These are phyloP conservation scores for Saccharomyces hybrid DNA, from an alignment of 1,139 yeast genomes.

Conservation along the genomic window DNA sequence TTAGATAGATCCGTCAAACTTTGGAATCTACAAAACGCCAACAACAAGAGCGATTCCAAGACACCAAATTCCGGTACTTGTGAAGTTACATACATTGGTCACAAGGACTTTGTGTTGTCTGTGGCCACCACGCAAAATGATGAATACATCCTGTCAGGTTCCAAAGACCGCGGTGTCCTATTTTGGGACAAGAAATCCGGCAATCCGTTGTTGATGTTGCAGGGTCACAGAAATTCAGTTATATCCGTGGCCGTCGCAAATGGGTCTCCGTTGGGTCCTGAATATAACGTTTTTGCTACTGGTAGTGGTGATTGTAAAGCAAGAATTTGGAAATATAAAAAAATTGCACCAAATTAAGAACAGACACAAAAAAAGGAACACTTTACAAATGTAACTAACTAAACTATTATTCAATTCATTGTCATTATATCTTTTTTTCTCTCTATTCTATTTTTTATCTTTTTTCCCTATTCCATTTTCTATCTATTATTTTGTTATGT, in stretches of 20 bases:
- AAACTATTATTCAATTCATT: neutral
- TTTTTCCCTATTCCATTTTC: neutral
- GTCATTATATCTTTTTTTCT: neutral
- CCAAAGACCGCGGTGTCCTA: slow-evolving; percentile 94
- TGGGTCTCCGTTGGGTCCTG: slow-evolving; percentile 54
- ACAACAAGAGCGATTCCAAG: slow-evolving; percentile 29
- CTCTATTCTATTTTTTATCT: too few relatives aligned
- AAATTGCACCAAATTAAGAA: slow-evolving; percentile 7
- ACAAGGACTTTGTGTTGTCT: slow-evolving; percentile 88
- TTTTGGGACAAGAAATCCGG: slow-evolving; percentile 95
- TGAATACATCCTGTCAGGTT: slow-evolving; percentile 86
- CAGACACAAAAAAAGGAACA: neutral
- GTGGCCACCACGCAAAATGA: slow-evolving; percentile 94
- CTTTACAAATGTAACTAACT: neutral
- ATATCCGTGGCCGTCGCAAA: slow-evolving; percentile 88
- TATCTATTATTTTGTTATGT: slow-evolving; percentile 1
- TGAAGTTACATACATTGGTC: slow-evolving; percentile 91
- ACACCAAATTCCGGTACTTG: slow-evolving; percentile 47
- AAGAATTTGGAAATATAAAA: slow-evolving; percentile 72
- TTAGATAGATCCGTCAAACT: slow-evolving; percentile 92
- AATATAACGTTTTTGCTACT: slow-evolving; percentile 74
- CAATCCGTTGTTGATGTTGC: slow-evolving; percentile 89
- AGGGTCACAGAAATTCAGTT: slow-evolving; percentile 94
- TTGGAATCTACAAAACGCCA: slow-evolving; percentile 67
- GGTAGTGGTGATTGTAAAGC: slow-evolving; percentile 98